Evolutionary conservation across 2,329 filamentous ascomycete species (phyloP), one percentile per base, ranked within the genome.

Genomic region (Fusarium coffeatum): DNA sequence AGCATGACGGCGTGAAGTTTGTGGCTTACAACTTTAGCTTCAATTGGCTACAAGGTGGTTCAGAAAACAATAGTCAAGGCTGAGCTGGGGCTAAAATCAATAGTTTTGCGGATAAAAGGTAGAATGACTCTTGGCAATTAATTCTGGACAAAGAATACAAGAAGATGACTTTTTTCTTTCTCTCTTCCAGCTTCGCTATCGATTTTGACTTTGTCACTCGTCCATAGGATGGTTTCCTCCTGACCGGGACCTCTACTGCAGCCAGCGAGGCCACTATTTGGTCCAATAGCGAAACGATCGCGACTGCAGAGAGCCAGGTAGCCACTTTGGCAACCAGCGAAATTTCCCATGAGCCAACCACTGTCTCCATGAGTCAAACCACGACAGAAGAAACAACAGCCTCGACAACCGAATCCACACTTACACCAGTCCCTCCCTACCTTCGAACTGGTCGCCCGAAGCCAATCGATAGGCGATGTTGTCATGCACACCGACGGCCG

Each of bases 291-390:
- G n/a, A 23, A 6, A 22, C 48, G 2, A 22, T 18, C 6, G 15
- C 25, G 6, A 22, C 6, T 32, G 10, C 6, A 13, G n/a, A 10
- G 9, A 32, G 3, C 3, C 13, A 15, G 2, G 0, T 3, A 0
- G 23, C 13, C 13, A 34, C 18, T 47, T 10, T 2, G 11, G 18
- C 25, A 20, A 9, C 18, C 8, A 20, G 8, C 18, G 45, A 16
- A 28, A 41, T 8, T 11, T 11, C 34, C 25, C 2, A 20, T 9
- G 45, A 30, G 1, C 34, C 25, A 3, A 16, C 9, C 18, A 20
- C 12, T 20, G 3, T 3, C 0, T 28, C 45, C 0, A 16, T 20
- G 18, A 30, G 25, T 18, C 8, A 47, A 1, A 20, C 25, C 11
- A 16, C 25, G 3, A 13, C 13, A 6, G 25, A 28, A 2, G 34